Percentiles rank a stretch among this genome's conserved stretches.
These are phyloP conservation scores for Musa balbisiana DNA, from an alignment of 202 grass and related monocot species.

Conservation along the genomic window DNA sequence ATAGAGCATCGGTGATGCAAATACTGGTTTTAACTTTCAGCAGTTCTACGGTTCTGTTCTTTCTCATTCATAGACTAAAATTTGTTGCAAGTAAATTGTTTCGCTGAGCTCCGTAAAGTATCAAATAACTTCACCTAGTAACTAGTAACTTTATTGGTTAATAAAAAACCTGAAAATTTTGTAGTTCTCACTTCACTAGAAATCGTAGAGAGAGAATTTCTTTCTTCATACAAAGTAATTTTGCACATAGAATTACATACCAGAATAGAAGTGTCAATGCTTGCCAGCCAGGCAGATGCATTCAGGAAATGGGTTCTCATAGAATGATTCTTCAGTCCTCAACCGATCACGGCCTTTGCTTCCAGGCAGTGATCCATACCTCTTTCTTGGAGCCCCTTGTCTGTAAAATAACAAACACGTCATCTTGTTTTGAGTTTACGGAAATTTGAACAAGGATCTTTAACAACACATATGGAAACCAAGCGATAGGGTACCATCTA, in stretches of 20 bases:
- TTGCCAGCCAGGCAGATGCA: conserved; percentile 67
- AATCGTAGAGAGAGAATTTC: background rate
- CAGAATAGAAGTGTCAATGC: conserved; percentile 28
- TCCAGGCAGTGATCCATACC: conserved; percentile 64
- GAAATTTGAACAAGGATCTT: background rate
- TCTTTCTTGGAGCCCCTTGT: conserved; percentile 81
- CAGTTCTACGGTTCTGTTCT: too few species aligned
- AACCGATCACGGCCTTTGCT: conserved; percentile 74
- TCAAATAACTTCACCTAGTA: too few species aligned
- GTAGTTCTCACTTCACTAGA: background rate
- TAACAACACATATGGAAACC: background rate
- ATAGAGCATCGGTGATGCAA: too few species aligned
- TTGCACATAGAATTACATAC: background rate
- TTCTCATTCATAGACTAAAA: too few species aligned
- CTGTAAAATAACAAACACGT: conserved; percentile 32
- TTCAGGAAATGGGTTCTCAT: conserved; percentile 86
- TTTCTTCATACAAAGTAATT: background rate
- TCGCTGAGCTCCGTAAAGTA: too few species aligned
- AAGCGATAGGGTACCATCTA: background rate
- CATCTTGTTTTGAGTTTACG: conserved; percentile 16
- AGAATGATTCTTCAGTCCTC: conserved; percentile 85
- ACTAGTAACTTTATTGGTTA: too few species aligned
- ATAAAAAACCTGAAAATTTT: too few species aligned
- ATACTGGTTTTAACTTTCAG: too few species aligned
- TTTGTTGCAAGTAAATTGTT: too few species aligned